phyloP scores from a whole-genome alignment of 2,329 filamentous ascomycete genomes.

The Drechmeria coniospora region DNA sequence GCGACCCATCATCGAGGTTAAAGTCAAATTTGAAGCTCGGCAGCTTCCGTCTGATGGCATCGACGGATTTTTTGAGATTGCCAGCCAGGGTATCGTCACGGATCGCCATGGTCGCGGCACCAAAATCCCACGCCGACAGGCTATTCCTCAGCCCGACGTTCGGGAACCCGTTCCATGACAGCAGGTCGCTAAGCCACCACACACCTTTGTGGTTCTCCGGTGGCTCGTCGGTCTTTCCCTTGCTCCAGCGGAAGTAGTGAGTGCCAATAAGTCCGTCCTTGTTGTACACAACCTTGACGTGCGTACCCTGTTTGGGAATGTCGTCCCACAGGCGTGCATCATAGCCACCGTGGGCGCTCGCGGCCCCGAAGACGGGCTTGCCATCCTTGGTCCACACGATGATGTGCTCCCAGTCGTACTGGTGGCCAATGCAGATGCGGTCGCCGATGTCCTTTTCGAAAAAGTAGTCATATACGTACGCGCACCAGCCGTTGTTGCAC shows the following conservation, averaged over 20 bases:
- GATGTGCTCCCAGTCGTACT: constrained; percentile 24
- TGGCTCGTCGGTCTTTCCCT: constrained; percentile 6
- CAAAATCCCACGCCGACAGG: constrained; percentile 6
- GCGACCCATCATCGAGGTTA: constrained; percentile 4
- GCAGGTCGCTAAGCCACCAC: constrained; percentile 15
- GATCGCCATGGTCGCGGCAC: constrained; percentile 5
- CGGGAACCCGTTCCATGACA: constrained; percentile 18
- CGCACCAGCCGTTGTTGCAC: constrained; percentile 29
- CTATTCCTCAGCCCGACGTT: constrained; percentile 2
- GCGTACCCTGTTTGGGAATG: constrained; percentile 12
- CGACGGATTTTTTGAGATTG: constrained; percentile 4
- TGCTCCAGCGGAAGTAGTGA: constrained; percentile 17
- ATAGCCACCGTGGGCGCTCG: constrained; percentile 17
- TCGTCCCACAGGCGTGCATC: constrained; percentile 7
- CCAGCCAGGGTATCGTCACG: constrained; percentile 2
- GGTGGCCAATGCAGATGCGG: constrained; percentile 17
- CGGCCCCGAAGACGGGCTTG: constrained; percentile 13
- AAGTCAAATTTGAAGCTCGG: constrained; percentile 5
- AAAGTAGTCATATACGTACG: constrained; percentile 28
- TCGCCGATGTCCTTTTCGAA: constrained; percentile 26
- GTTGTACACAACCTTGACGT: constrained; percentile 21
- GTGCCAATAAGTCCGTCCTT: constrained; percentile 17
- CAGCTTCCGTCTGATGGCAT: constrained; percentile 1
- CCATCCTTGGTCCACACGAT: constrained; percentile 15
- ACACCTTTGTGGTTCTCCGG: constrained; percentile 16